These are phyloP conservation scores for Saturnispora galanensis DNA, from an alignment of 805 yeast species.

Conservation along the genomic window DNA sequence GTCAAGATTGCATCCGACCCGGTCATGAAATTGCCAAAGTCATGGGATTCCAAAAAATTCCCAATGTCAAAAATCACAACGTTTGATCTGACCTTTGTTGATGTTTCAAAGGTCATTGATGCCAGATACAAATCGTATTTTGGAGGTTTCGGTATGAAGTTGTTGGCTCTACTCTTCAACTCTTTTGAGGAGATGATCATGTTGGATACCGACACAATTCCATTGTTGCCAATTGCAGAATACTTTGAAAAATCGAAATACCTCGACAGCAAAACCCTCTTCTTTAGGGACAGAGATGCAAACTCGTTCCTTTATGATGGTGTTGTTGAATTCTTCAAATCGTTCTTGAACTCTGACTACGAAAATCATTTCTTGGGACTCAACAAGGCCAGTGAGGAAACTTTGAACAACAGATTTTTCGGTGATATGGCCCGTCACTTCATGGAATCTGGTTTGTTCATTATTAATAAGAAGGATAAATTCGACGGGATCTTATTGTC, in stretches of 20 bases:
- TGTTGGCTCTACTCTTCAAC: slow-evolving; percentile 48
- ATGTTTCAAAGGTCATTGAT: slow-evolving; percentile 23
- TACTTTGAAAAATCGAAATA: slow-evolving; percentile 32
- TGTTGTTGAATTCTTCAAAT: slow-evolving; percentile 34
- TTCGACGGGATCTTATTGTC: slow-evolving; percentile 39
- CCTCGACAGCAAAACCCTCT: slow-evolving; percentile 30
- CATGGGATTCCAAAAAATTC: slow-evolving; percentile 16
- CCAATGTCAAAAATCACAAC: slow-evolving; percentile 12
- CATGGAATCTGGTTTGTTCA: slow-evolving; percentile 41
- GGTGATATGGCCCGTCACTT: slow-evolving; percentile 33
- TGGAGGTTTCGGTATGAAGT: slow-evolving; percentile 32
- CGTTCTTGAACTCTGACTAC: slow-evolving; percentile 36
- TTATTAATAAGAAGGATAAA: slow-evolving; percentile 39
- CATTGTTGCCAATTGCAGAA: slow-evolving; percentile 26
- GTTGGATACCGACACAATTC: slow-evolving; percentile 44
- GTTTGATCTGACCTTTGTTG: slow-evolving; percentile 26
- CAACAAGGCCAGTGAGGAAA: slow-evolving; percentile 28
- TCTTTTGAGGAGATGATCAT: slow-evolving; percentile 47
- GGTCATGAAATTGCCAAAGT: slow-evolving; percentile 21
- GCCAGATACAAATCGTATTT: slow-evolving; percentile 20
- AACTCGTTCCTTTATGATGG: slow-evolving; percentile 31
- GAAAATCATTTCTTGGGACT: slow-evolving; percentile 32
- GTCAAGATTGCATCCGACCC: slow-evolving; percentile 29
- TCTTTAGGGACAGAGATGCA: slow-evolving; percentile 42
- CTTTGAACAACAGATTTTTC: slow-evolving; percentile 32